These are phyloP conservation scores for Fusarium secorum DNA, from an alignment of 2,329 filamentous ascomycete genomes.

Conservation along the genomic window DNA sequence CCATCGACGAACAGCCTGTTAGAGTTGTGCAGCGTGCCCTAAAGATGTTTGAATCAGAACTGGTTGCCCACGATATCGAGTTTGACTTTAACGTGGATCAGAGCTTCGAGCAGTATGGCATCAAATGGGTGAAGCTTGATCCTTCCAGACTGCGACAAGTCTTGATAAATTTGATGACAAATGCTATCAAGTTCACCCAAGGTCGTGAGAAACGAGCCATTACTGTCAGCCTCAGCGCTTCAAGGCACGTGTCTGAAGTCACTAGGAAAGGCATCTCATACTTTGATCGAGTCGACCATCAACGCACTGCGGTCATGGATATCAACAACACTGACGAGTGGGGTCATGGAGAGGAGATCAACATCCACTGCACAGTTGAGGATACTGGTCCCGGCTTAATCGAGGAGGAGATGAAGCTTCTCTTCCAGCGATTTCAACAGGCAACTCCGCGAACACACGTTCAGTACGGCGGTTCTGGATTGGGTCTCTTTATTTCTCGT, in stretches of 20 bases:
- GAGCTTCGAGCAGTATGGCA: constrained; percentile 68
- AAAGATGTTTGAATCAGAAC: constrained; percentile 82
- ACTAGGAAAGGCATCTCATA: constrained; percentile 54
- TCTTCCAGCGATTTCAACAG: constrained; percentile 75
- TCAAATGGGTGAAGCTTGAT: constrained; percentile 79
- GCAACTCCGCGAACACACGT: constrained; percentile 74
- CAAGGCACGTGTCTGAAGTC: constrained; percentile 57
- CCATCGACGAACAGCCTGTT: constrained; percentile 73
- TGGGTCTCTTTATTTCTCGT: constrained; percentile 78
- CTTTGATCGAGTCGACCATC: constrained; percentile 55
- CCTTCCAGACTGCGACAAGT: constrained; percentile 78
- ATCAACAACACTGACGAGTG: constrained; percentile 68
- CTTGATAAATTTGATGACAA: constrained; percentile 77
- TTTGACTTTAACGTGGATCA: constrained; percentile 74
- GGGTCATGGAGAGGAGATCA: constrained; percentile 75
- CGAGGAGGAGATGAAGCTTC: constrained; percentile 69
- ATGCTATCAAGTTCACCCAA: constrained; percentile 71
- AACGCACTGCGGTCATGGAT: constrained; percentile 47
- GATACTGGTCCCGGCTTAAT: constrained; percentile 75
- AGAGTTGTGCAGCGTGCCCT: constrained; percentile 72
- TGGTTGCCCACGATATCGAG: constrained; percentile 74
- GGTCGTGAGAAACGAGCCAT: constrained; percentile 67
- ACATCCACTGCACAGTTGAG: constrained; percentile 74
- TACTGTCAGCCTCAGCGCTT: constrained; percentile 70
- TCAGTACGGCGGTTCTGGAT: constrained; percentile 74